Evolutionary conservation across 352 stramenopile species (phyloP).

Genomic region (Pythium guiyangense): DNA sequence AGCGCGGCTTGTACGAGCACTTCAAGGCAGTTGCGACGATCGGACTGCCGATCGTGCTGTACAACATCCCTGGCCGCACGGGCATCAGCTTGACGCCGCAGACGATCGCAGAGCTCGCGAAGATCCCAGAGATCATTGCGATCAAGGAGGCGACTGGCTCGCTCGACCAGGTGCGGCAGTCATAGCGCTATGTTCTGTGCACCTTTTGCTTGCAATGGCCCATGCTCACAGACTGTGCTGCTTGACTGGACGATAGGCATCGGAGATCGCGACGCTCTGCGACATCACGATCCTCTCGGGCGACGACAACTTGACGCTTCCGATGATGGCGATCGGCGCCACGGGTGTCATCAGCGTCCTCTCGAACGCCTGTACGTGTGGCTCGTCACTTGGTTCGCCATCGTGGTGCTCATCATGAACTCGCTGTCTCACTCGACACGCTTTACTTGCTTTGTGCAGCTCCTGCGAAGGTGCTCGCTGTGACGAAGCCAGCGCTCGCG

Average conservation of each 20-base stretch:
- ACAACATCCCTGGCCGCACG: slow-evolving; percentile 97
- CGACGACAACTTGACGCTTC: slow-evolving; percentile 89
- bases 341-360: slow-evolving; percentile 90
- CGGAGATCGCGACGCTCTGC: slow-evolving; percentile 85
- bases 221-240: background rate
- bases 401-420: background rate
- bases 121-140: slow-evolving; percentile 95
- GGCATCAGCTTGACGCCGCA: slow-evolving; percentile 94
- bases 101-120: slow-evolving; percentile 90
- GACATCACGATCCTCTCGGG: slow-evolving; percentile 91
- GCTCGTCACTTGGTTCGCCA: background rate
- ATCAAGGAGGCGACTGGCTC: slow-evolving; percentile 98
- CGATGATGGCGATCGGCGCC: slow-evolving; percentile 86
- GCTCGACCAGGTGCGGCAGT: slow-evolving; percentile 57
- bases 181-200: no score
- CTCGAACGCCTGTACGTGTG: slow-evolving; percentile 79
- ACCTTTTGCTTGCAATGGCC: no score
- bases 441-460: slow-evolving; percentile 18
- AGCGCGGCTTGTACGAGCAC: slow-evolving; percentile 93
- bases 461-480: slow-evolving; percentile 78
- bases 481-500: slow-evolving; percentile 73
- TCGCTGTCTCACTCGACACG: background rate
- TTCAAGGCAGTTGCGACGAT: slow-evolving; percentile 89
- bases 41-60: slow-evolving; percentile 93
- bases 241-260: slow-evolving; percentile 27